Evolutionary conservation across 768 basidiomycete genomes (phyloP).

Genomic region (Macrolepiota dolichaula): DNA sequence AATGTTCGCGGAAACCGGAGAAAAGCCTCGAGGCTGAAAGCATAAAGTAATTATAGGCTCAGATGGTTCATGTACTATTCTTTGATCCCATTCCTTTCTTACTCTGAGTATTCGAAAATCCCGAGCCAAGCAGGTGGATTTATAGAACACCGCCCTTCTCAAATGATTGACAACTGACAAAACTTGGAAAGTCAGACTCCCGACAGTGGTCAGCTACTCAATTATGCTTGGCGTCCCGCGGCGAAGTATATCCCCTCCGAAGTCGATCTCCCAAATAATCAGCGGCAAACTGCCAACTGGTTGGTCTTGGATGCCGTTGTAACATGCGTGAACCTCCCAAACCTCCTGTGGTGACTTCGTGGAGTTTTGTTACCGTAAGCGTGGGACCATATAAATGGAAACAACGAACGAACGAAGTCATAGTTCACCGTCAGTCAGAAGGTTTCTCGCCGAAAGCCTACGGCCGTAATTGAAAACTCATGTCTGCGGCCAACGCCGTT

Average conservation of each 20-base stretch:
- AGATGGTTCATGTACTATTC: not conserved
- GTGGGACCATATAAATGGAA: not conserved
- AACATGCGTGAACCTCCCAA: not conserved
- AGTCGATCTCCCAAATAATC: not conserved
- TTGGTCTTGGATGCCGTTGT: not conserved
- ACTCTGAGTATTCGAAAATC: not conserved
- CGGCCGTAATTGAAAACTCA: not conserved
- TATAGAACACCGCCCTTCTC: not conserved
- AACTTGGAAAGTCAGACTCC: not conserved
- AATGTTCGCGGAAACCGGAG: not conserved
- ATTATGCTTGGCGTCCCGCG: not conserved
- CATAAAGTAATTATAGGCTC: not conserved
- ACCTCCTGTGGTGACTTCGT: not conserved
- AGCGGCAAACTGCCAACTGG: not conserved
- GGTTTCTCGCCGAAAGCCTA: not conserved
- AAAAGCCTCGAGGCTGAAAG: conserved; percentile 3
- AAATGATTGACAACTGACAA: not conserved
- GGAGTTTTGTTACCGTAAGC: not conserved
- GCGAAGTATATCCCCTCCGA: not conserved
- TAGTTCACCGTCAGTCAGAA: not conserved
- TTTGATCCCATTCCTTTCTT: not conserved
- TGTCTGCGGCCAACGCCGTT: not conserved
- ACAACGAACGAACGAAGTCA: not conserved
- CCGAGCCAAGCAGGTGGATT: not conserved
- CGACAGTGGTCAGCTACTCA: not conserved